Base-by-base conservation (phyloP, 345 rosid species). In the Eucalyptus albens region DNA sequence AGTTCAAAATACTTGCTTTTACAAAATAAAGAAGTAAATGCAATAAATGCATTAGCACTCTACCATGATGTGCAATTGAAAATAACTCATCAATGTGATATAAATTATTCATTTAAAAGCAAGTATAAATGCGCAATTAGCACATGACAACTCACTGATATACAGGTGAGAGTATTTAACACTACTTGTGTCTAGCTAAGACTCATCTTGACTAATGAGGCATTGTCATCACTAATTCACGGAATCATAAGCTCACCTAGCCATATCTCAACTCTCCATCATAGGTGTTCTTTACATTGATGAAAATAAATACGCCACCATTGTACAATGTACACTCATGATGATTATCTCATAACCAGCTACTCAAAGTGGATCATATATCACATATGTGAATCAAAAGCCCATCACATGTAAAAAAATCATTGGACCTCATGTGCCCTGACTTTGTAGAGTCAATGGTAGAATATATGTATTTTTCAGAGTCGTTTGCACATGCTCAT, bases 121-220 rank as follows among this genome's bases (percentile, higher is more conserved):
- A 72, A 72, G 83, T 12, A 72, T 6, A 10, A 44, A 37, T 77
- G 9, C 0, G 1, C 15, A 37, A 77, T 37, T 37, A 37, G 15
- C 8, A 40, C 27, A 11, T 11, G 4, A 4, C 0, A 37, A 1
- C 8, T 72, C 14, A 10, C 3, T 12, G 0, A 72, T 33, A 72
- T 72, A 37, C 14, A 17, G 1, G 1, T 9, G 11, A n/a, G 77
- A 29, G 42, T 16, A 16, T 69, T 6, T 72, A 3, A 11, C 8
- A 0, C 2, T 19, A 19, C 47, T 40, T 0, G 1, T 40, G 85
- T 77, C 9, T 77, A 77, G 47, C 14, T 13, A 40, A 7, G 29
- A 77, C 14, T 40, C 15, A 0, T 22, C 3, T 40, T 44, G 5
- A 22, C 9, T 11, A 6, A 40, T 6, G 15, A 77, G 29, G 1